Evolutionary conservation across 2,329 filamentous ascomycete species (phyloP).

Genomic region (Paracoccidioides brasiliensis): DNA sequence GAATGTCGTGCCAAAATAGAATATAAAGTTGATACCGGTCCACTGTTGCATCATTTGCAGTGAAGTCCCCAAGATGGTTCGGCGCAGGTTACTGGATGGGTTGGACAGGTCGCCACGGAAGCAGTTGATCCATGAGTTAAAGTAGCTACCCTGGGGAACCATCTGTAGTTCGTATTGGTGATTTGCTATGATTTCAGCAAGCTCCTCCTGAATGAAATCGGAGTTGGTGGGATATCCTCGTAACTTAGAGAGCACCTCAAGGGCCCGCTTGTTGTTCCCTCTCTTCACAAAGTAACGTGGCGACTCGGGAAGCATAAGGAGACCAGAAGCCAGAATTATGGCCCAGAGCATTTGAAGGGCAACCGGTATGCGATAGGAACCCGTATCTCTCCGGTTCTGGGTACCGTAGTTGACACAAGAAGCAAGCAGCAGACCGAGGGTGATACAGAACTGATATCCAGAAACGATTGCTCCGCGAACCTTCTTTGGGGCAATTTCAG

Average conservation of each 20-base stretch:
- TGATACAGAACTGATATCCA: constrained; percentile 74
- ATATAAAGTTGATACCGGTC: constrained; percentile 90
- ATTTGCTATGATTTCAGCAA: constrained; percentile 79
- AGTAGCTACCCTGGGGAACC: constrained; percentile 52
- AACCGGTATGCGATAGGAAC: constrained; percentile 70
- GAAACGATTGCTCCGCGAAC: constrained; percentile 69
- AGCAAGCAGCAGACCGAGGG: constrained; percentile 63
- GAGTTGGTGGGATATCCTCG: constrained; percentile 63
- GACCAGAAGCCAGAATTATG: constrained; percentile 56
- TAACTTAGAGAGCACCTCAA: constrained; percentile 49
- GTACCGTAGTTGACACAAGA: constrained; percentile 62
- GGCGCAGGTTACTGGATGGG: constrained; percentile 46
- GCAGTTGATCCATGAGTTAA: constrained; percentile 55
- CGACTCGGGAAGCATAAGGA: constrained; percentile 69
- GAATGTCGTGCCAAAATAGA: constrained; percentile 73
- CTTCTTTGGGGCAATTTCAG: constrained; percentile 60
- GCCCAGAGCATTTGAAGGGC: constrained; percentile 70
- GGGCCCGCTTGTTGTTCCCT: constrained; percentile 53
- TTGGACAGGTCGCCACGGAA: constrained; percentile 43
- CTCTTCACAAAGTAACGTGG: constrained; percentile 77
- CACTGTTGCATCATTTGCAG: constrained; percentile 70
- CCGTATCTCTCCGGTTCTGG: constrained; percentile 46
- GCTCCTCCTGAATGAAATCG: constrained; percentile 62
- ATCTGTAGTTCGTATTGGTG: constrained; percentile 66
- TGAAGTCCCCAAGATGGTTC: constrained; percentile 57